Evolutionary conservation across 148 eudicot species (phyloP).

Genomic region (Suaeda aralocaspica): DNA sequence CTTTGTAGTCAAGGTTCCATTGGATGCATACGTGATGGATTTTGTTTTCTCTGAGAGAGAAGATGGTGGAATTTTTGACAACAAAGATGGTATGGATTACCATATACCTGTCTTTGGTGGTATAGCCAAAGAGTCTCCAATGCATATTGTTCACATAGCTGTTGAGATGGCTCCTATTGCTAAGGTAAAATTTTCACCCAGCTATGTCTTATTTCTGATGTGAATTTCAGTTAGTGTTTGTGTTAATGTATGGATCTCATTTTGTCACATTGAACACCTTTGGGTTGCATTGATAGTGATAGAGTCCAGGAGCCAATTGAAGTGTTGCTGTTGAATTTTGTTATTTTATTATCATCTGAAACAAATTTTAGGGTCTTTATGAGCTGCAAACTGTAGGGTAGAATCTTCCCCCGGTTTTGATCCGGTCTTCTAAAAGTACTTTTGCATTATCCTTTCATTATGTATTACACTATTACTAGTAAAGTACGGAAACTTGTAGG

Average conservation of each 20-base stretch:
- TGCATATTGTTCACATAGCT: conserved; percentile 94
- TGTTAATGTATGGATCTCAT: neutral
- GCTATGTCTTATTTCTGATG: neutral
- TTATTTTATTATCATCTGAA: neutral
- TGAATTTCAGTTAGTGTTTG: neutral
- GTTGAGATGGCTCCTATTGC: conserved; percentile 99
- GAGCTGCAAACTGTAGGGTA: too few relatives aligned
- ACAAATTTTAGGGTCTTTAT: neutral
- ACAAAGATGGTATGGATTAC: conserved; percentile 82
- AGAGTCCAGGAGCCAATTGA: neutral
- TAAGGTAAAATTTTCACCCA: conserved; percentile 44
- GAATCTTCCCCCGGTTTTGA: neutral
- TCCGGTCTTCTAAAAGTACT: neutral
- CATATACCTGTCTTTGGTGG: conserved; percentile 93
- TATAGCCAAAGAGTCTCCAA: conserved; percentile 80
- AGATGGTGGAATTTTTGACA: conserved; percentile 92
- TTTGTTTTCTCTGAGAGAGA: conserved; percentile 90
- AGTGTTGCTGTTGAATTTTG: neutral
- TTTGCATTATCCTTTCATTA: neutral
- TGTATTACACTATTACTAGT: too few relatives aligned
- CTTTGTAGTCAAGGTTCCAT: conserved; percentile 85
- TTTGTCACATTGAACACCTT: neutral
- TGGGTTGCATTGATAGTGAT: neutral
- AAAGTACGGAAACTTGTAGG: too few relatives aligned
- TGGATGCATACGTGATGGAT: conserved; percentile 98